A percentile compares a stretch with the other conserved stretches of the same genome.
Evolutionary conservation across 495 filamentous ascomycete species (phyloP).

Genomic region (Talaromyces liani): DNA sequence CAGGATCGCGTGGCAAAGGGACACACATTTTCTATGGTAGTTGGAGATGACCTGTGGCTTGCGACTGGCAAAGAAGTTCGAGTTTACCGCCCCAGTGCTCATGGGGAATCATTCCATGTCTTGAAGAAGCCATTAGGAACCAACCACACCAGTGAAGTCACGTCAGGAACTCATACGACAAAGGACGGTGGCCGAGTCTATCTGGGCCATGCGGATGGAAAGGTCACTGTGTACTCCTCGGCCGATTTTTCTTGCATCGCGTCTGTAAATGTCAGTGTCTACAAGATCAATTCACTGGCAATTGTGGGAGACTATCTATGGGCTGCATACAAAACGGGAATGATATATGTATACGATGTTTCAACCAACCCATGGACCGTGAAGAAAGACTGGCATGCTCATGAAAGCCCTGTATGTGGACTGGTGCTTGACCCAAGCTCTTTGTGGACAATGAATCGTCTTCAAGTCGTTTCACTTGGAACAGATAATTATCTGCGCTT

Average conservation of each 20-base stretch:
- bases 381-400: slow-evolving; percentile 90
- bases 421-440: slow-evolving; percentile 74
- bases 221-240: slow-evolving; percentile 83
- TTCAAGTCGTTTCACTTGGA: slow-evolving; percentile 84
- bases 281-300: slow-evolving; percentile 87
- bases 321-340: slow-evolving; percentile 94
- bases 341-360: slow-evolving; percentile 88
- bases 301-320: slow-evolving; percentile 82
- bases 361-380: slow-evolving; percentile 74
- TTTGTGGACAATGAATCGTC: slow-evolving; percentile 76
- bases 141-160: slow-evolving; percentile 73
- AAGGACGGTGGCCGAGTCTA: slow-evolving; percentile 74
- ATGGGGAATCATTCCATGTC: slow-evolving; percentile 68
- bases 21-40: slow-evolving; percentile 80
- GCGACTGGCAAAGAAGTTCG: slow-evolving; percentile 83
- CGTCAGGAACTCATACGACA: slow-evolving; percentile 68
- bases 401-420: slow-evolving; percentile 70
- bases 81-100: slow-evolving; percentile 64
- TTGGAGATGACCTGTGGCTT: slow-evolving; percentile 77
- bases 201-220: slow-evolving; percentile 89
- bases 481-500: slow-evolving; percentile 76
- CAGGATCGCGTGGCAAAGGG: slow-evolving; percentile 69
- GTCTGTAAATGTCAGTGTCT: slow-evolving; percentile 77
- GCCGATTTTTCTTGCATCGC: slow-evolving; percentile 65
- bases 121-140: slow-evolving; percentile 59